Base-by-base conservation (phyloP, 1,139 yeast genomes). In the Candida tunisiensis region DNA sequence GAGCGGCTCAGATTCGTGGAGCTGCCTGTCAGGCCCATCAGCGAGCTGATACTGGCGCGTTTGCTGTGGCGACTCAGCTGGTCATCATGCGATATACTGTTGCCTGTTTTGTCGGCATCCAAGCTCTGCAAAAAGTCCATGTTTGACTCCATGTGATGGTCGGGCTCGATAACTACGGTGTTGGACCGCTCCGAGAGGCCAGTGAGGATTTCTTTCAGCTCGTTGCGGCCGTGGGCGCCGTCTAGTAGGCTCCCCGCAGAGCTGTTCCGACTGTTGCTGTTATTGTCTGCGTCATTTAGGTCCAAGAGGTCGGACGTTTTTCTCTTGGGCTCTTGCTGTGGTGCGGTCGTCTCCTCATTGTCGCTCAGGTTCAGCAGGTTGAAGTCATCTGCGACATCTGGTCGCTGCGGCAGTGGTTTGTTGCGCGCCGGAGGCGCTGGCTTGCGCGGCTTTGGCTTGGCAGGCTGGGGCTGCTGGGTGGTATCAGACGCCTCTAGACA, bases 71-170 rank as follows among this genome's bases (percentile, higher is more conserved):
- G 26, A 23, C 25, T 16, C 14, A 16, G 21, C 12, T 26, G 23
- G n/a, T 12, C 25, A n/a, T 21, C 26, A 4, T 24, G 23, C 21
- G 23, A 21, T 5, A n/a, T 9, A 24, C 16, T 17, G 27, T 40
- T 37, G 11, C 51, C 53, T 10, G 56, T 50, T 27, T 53, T 51
- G 24, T 54, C 60, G 15, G 47, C 47, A 21, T 61, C 59, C 21
- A 70, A 54, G 16, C 61, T 58, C 34, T 68, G 65, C 34, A 79
- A 52, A 42, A 75, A 79, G 30, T 74, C 79, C 25, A 67, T 55
- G 31, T 61, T 63, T 26, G 64, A 62, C 38, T 60, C 59, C 26
- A 57, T 55, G 29, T 53, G 55, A 26, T 47, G 47, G 13, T 43
- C 40, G 26, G 38, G 39, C 28, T 50, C 53, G 29, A 53, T 34